phyloP scores from a whole-genome alignment of 495 filamentous ascomycete genomes.

The Aspergillus carlsbadensis region DNA sequence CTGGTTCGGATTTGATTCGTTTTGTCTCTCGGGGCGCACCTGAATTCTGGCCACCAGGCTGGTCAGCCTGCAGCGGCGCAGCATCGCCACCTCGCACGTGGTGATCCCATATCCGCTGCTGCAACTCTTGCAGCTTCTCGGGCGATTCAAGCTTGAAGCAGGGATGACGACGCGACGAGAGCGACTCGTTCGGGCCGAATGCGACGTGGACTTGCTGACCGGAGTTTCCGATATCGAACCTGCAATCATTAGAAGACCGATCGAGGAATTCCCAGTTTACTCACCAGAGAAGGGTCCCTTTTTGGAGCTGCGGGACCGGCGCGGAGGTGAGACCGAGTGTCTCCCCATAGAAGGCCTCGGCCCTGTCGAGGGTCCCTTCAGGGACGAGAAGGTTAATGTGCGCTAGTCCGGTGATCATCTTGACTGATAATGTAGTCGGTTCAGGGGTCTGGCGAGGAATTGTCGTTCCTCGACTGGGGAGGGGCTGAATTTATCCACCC shows the following conservation, averaged over 20 bases:
- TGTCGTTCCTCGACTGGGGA: not conserved
- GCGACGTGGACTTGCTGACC: constrained; percentile 63
- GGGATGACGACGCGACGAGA: constrained; percentile 52
- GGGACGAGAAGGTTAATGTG: constrained; percentile 63
- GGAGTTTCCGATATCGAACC: constrained; percentile 51
- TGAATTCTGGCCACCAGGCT: constrained; percentile 50
- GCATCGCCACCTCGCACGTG: constrained; percentile 44
- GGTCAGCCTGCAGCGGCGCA: constrained; percentile 53
- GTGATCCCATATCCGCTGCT: constrained; percentile 54
- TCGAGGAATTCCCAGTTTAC: not conserved
- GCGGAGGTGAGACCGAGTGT: constrained; percentile 52
- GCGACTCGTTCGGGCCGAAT: constrained; percentile 47
- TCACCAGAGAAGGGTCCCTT: constrained; percentile 51
- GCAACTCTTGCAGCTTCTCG: constrained; percentile 47
- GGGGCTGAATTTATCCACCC: not conserved
- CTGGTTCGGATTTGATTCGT: not conserved
- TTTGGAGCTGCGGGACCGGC: constrained; percentile 51
- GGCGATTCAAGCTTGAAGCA: constrained; percentile 52
- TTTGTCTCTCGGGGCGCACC: constrained; percentile 33
- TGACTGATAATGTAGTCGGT: constrained; percentile 2
- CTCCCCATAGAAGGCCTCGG: constrained; percentile 53
- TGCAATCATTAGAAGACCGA: constrained; percentile 5
- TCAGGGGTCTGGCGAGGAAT: not conserved
- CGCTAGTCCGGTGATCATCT: constrained; percentile 58
- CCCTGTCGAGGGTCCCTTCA: constrained; percentile 49